Conservation (phyloP, 2,329 filamentous ascomycete genomes). For the Hirsutella thompsonii region DNA sequence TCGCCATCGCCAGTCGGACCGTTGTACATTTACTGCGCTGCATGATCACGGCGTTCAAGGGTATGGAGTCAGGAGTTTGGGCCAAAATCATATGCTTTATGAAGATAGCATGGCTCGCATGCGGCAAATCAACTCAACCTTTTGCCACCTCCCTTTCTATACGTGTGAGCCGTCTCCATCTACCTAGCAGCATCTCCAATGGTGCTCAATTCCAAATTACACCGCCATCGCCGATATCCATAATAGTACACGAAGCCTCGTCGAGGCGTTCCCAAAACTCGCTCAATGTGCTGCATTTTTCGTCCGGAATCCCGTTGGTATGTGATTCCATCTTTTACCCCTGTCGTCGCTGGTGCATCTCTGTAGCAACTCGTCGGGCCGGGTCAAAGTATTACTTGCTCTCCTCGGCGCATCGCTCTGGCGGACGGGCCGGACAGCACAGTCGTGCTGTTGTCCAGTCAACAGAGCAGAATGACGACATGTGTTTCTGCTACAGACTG, state of each 20-base stretch:
- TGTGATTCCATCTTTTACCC: too few species aligned
- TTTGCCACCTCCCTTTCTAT: conserved; percentile 4
- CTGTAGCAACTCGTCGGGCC: too few species aligned
- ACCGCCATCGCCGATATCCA: conserved; percentile 7
- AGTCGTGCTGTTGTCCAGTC: too few species aligned
- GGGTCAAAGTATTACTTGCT: too few species aligned
- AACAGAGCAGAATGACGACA: too few species aligned
- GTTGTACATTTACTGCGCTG: not conserved
- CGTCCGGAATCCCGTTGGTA: too few species aligned
- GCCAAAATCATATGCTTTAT: not conserved
- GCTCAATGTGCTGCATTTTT: not conserved
- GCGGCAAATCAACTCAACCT: not conserved
- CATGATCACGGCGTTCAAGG: conserved; percentile 9
- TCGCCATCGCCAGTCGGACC: not conserved
- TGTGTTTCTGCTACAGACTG: too few species aligned
- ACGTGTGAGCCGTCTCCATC: conserved; percentile 3
- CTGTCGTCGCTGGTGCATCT: too few species aligned
- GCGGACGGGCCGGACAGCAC: too few species aligned
- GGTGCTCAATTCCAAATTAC: conserved; percentile 9
- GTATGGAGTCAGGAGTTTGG: conserved; percentile 11
- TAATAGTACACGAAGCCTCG: conserved; percentile 9
- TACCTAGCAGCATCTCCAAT: conserved; percentile 6
- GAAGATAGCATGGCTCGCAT: conserved; percentile 1
- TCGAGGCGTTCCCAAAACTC: not conserved
- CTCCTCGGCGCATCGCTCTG: too few species aligned